Evolutionary conservation across 164 flowering plant species (phyloP), one percentile per base, ranked within the genome.

Genomic region (Vitis amurensis): DNA sequence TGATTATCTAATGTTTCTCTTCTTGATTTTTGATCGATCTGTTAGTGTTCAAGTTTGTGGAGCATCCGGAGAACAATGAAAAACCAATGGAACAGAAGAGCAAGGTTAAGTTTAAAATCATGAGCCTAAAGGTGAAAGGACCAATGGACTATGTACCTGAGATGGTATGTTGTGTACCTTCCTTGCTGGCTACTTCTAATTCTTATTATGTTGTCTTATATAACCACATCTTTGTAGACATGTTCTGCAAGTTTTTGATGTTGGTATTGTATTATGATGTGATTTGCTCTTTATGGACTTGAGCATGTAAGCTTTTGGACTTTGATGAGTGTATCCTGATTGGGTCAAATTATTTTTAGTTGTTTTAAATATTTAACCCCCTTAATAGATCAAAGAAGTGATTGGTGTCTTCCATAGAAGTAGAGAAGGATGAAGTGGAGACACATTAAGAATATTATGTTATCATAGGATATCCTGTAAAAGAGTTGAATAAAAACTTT

Each of bases 31-130:
- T 47, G 3, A 55, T 59, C 1, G 3, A 49, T 55, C 13, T 67
- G 53, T 48, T 67, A 90, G 94, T 90, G 3, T 90, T 90, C 84
- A 90, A 90, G 79, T 90, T 90, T 77, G 87, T 90, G 61, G 94
- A 90, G 81, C 80, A 50, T 44, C 94, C 92, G 1, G 92, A 90
- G 73, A 90, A 85, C 82, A 84, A 85, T 72, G 94, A 86, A 68
- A 88, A 82, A 72, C 84, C 80, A 44, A 68, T 76, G 72, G 85
- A 89, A 66, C 89, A 86, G 77, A 89, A 84, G 78, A 82, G 85
- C 83, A 82, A 68, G 68, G 84, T 88, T 61, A 90, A 90, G 76
- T 90, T 90, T 60, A 90, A 89, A 70, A 90, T 90, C 65, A 84
- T 90, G 88, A 85, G 91, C 74, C 76, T 90, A 68, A 90, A 90